A percentile compares a stretch with the other conserved stretches of the same genome.
Conservation (phyloP, 495 filamentous ascomycete genomes). For the Bombardia bombarda region DNA sequence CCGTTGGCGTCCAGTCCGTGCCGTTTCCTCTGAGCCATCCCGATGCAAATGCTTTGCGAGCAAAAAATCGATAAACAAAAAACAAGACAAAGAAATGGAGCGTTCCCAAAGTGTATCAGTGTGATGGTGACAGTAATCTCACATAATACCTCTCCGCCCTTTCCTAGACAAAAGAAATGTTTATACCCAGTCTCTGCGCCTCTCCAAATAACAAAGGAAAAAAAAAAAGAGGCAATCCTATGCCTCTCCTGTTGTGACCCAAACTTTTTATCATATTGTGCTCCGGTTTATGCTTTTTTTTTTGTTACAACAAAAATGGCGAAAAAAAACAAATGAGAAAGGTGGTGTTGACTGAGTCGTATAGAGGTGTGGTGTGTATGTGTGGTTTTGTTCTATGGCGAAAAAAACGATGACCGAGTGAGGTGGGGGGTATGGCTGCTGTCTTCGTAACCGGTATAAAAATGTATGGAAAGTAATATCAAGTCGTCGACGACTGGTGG, state of each 20-base stretch:
- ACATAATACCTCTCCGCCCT: neutral
- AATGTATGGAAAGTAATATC: conserved; percentile 6
- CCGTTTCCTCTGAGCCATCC: conserved; percentile 9
- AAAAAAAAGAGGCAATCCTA: conserved; percentile 21
- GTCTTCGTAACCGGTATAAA: too few species aligned
- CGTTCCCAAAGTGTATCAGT: conserved; percentile 27
- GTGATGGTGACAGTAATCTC: neutral
- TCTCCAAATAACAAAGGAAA: conserved; percentile 22
- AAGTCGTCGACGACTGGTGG: neutral
- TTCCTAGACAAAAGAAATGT: neutral
- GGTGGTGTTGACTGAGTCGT: conserved; percentile 20
- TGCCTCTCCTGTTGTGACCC: conserved; percentile 13
- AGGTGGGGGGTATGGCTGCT: too few species aligned
- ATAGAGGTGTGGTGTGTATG: conserved; percentile 24
- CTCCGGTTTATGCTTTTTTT: conserved; percentile 43
- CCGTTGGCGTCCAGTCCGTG: too few species aligned
- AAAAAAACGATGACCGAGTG: conserved; percentile 5
- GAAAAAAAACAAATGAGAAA: conserved; percentile 26
- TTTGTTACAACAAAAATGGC: conserved; percentile 40
- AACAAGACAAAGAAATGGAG: neutral
- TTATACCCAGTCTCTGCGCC: conserved; percentile 23
- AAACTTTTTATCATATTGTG: conserved; percentile 46
- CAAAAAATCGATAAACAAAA: conserved; percentile 9
- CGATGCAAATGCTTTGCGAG: conserved; percentile 25
- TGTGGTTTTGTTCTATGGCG: conserved; percentile 6